phyloP scores from a whole-genome alignment of 345 rosid genomes.

The Citrus cavaleriei region DNA sequence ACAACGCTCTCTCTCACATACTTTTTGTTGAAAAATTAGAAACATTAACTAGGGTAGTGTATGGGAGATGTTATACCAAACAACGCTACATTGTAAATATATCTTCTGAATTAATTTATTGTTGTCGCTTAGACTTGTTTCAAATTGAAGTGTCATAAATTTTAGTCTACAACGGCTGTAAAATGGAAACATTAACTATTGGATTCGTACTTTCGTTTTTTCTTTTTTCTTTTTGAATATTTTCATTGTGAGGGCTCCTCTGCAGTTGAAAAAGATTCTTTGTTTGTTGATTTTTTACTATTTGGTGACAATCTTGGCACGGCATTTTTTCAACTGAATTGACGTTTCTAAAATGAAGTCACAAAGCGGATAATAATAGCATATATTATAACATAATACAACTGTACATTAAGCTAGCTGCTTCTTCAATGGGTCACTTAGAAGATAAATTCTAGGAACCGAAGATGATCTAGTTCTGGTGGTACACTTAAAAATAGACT shows the following conservation, averaged over 20 bases:
- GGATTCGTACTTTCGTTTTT: too few species aligned
- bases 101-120: too few species aligned
- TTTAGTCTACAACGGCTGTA: too few species aligned
- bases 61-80: too few species aligned
- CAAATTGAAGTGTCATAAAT: too few species aligned
- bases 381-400: constrained; percentile 16
- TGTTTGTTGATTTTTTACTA: background rate
- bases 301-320: background rate
- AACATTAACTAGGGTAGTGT: too few species aligned
- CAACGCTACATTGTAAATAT: too few species aligned
- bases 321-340: constrained; percentile 12
- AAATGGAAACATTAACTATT: too few species aligned
- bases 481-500: constrained; percentile 2
- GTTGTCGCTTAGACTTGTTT: too few species aligned
- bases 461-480: constrained; percentile 3
- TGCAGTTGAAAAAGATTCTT: constrained; percentile 4
- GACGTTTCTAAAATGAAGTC: constrained; percentile 4
- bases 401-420: constrained; percentile 32
- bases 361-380: constrained; percentile 12
- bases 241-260: background rate
- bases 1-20: too few species aligned
- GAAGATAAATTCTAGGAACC: constrained; percentile 17
- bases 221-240: too few species aligned
- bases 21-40: too few species aligned
- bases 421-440: constrained; percentile 20